Percentiles rank a stretch among this genome's conserved stretches.
phyloP scores from a whole-genome alignment of 2,329 filamentous ascomycete species.

The Colletotrichum spaethianum region DNA sequence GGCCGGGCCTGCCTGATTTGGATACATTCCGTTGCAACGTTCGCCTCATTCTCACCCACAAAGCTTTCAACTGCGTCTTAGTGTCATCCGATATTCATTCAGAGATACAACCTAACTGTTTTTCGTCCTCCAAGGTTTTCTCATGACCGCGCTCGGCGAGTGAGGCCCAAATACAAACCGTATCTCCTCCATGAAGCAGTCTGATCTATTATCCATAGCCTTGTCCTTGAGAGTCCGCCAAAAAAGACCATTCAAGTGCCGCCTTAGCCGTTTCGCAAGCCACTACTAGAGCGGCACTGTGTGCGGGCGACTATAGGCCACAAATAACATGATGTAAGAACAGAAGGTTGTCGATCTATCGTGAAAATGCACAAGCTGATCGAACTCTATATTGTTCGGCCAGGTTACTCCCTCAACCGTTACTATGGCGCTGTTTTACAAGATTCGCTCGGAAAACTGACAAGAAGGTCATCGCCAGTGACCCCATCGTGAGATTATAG shows the following conservation, averaged over 20 bases:
- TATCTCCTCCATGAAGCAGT: neutral
- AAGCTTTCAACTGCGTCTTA: conserved; percentile 7
- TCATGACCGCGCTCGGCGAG: neutral
- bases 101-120: neutral
- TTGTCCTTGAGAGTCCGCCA: neutral
- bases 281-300: neutral
- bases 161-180: neutral
- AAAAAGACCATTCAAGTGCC: neutral
- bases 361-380: neutral
- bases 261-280: neutral
- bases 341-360: neutral
- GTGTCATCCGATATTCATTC: conserved; percentile 20
- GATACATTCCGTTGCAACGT: neutral
- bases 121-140: too few species aligned
- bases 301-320: neutral
- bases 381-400: neutral
- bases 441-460: too few species aligned
- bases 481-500: neutral
- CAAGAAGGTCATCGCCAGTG: too few species aligned
- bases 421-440: neutral
- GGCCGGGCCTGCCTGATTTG: conserved; percentile 5
- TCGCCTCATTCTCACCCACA: neutral
- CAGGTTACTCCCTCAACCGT: neutral
- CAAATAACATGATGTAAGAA: neutral
- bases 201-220: neutral